Evolutionary conservation across 129 eudicot species (phyloP).

Genomic region (Saposhnikovia divaricata): DNA sequence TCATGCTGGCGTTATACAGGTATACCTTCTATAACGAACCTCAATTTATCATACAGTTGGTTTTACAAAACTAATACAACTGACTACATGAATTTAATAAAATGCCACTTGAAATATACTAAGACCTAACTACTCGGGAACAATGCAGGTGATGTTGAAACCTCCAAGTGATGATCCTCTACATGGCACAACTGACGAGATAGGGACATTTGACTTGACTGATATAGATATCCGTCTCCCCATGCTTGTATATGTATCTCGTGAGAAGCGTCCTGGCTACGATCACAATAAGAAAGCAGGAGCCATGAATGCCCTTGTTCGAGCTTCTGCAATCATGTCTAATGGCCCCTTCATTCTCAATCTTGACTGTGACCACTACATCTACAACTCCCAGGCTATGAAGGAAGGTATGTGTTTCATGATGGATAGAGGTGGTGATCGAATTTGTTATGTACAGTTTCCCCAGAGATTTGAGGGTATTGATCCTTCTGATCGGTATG

Average conservation of each 20-base stretch:
- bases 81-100: not conserved
- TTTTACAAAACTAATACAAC: not conserved
- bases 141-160: conserved; percentile 57
- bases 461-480: conserved; percentile 56
- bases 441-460: conserved; percentile 44
- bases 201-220: conserved; percentile 29
- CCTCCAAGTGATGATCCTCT: conserved; percentile 60
- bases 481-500: conserved; percentile 56
- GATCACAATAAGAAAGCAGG: conserved; percentile 79
- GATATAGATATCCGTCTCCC: conserved; percentile 66
- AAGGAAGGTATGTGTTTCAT: conserved; percentile 59
- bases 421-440: conserved; percentile 64
- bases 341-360: conserved; percentile 68
- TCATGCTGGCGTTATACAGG: conserved; percentile 71
- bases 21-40: not conserved
- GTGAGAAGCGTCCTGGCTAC: conserved; percentile 67
- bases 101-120: not conserved
- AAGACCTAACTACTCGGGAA: not conserved
- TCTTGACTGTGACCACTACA: conserved; percentile 54
- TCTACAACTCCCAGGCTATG: conserved; percentile 50
- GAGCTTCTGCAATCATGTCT: conserved; percentile 66
- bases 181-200: conserved; percentile 25
- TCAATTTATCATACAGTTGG: too few species aligned
- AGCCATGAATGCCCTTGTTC: conserved; percentile 65
- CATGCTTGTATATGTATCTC: conserved; percentile 54